phyloP scores from a whole-genome alignment of 1,284 basidiomycete species.

The Taiwanofungus camphoratus region DNA sequence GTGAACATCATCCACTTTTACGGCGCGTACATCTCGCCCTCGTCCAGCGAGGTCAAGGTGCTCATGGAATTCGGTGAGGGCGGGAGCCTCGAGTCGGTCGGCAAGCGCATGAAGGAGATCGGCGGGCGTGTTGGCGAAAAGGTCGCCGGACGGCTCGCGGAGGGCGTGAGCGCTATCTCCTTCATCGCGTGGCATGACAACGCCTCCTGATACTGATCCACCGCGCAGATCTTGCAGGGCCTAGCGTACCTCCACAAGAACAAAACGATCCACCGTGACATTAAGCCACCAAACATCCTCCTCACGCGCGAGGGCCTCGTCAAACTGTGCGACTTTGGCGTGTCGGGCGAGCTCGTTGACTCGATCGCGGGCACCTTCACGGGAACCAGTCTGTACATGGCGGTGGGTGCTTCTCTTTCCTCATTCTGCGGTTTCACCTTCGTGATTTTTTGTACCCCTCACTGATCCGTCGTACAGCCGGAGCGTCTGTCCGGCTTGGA shows the following conservation, averaged over 20 bases:
- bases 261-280: slow-evolving; percentile 94
- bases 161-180: slow-evolving; percentile 56
- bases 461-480: slow-evolving; percentile 48
- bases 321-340: slow-evolving; percentile 95
- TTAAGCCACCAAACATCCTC: slow-evolving; percentile 96
- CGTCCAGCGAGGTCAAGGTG: slow-evolving; percentile 90
- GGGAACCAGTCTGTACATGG: slow-evolving; percentile 97
- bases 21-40: slow-evolving; percentile 92
- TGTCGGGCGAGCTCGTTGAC: slow-evolving; percentile 91
- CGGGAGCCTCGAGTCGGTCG: slow-evolving; percentile 80
- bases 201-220: not conserved
- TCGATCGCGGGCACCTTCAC: slow-evolving; percentile 94
- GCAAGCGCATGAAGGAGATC: slow-evolving; percentile 79
- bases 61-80: slow-evolving; percentile 96
- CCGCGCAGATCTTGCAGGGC: slow-evolving; percentile 74
- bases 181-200: slow-evolving; percentile 6
- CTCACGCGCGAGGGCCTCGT: slow-evolving; percentile 83
- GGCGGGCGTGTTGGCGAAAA: slow-evolving; percentile 85
- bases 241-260: slow-evolving; percentile 88
- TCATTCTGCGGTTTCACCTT: slow-evolving; percentile 8
- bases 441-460: slow-evolving; percentile 10
- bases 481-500: slow-evolving; percentile 87
- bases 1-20: slow-evolving; percentile 90
- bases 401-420: slow-evolving; percentile 51
- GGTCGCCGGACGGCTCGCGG: slow-evolving; percentile 87